Evolutionary conservation across 345 rosid genomes (phyloP).

Genomic region (Arabidopsis arenosa): DNA sequence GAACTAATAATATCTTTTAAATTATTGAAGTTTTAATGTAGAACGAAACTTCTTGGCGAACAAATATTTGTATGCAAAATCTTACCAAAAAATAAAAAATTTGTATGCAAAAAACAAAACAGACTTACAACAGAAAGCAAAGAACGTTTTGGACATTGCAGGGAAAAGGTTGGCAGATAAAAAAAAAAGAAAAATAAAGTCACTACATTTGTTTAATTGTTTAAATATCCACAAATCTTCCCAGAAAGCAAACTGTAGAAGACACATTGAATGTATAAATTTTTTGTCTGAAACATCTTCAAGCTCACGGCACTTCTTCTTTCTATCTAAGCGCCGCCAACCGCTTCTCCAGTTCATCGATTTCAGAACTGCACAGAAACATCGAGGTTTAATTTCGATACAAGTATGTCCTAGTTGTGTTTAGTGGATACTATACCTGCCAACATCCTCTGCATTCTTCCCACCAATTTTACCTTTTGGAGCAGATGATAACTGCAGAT

Average conservation of each 20-base stretch:
- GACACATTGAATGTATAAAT: conserved; percentile 4
- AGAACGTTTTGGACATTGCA: neutral
- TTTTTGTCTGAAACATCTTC: conserved; percentile 9
- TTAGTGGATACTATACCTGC: conserved; percentile 60
- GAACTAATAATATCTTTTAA: neutral
- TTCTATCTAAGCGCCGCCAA: conserved; percentile 80
- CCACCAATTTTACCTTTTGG: conserved; percentile 81
- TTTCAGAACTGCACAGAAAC: conserved; percentile 62
- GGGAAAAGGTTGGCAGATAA: neutral
- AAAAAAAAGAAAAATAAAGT: neutral
- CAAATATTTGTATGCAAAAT: neutral
- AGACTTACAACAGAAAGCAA: neutral
- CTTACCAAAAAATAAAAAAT: too few relatives aligned
- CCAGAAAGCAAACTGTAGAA: conserved; percentile 23
- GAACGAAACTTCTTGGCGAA: neutral
- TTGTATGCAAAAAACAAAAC: neutral
- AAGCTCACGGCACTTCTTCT: conserved; percentile 24
- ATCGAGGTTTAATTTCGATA: neutral
- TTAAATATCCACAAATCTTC: conserved; percentile 19
- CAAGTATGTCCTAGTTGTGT: neutral
- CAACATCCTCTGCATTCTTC: conserved; percentile 60
- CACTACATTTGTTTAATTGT: neutral
- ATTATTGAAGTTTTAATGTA: neutral
- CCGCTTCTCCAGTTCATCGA: conserved; percentile 84
- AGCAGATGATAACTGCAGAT: conserved; percentile 75